Base-by-base conservation (phyloP, 2,329 filamentous ascomycete genomes). In the Colletotrichum agaves region DNA sequence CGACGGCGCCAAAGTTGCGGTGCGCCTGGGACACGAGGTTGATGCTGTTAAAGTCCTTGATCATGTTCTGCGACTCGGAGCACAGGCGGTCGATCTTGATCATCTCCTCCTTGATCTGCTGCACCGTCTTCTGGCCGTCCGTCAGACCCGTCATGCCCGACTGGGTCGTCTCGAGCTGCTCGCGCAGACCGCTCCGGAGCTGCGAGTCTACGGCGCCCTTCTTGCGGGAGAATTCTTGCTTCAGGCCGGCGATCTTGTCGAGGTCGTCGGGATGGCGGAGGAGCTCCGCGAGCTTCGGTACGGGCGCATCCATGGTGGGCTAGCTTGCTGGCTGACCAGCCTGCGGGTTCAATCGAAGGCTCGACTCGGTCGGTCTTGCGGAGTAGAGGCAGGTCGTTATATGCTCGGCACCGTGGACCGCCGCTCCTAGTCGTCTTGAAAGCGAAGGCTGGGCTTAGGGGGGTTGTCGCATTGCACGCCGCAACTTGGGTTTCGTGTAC, bases 41-140 rank as follows among this genome's bases (percentile, higher is more conserved):
- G 84, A 97, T 96, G 76, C 93, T 93, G 39, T 92, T 91, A 80
- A 99, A 98, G 83, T 99, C 96, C 75, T 92, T 90, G 75, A 99
- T 97, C 89, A 98, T 98, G 77, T 93, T 93, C 83, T 98, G 95
- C 61, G 94, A 94, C 81, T 99, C 97, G 71, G 94, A 94, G 82
- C 96, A 99, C 71, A 99, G 88, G 81, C 93, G 94, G 83, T 99
- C 96, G 75, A 99, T 98, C 81, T 95, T 97, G 85, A 97, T 94
- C 89, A 99, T 96, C 83, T 99, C 96, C 72, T 98, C 95, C 80
- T 97, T 97, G 81, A 98, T 98, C 74, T 92, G 88, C 76, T 93
- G 91, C 39, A 99, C 93, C 69, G 93, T 93, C 78, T 94, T 92
- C 80, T 98, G 94, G 63, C 94, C 94, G 76, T 98, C 94, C 49